A percentile compares a stretch with the other conserved stretches of the same genome.
phyloP scores from a whole-genome alignment of 495 filamentous ascomycete species.

The Penicillium malachiteum region DNA sequence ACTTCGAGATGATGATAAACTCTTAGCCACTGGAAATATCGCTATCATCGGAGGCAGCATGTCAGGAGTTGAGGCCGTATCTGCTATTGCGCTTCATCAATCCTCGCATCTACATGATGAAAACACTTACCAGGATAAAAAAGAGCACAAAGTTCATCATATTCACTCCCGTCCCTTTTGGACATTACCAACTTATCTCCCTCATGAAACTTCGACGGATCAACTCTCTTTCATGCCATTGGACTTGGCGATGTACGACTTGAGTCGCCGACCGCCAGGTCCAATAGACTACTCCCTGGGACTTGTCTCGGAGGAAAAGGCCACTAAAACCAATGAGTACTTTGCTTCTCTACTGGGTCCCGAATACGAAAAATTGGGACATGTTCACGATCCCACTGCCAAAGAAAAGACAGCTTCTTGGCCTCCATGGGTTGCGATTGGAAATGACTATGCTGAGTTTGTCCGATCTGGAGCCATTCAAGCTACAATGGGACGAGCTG shows the following conservation, averaged over 20 bases:
- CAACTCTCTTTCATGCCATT: constrained; percentile 64
- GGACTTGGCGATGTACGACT: constrained; percentile 75
- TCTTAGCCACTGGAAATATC: constrained; percentile 53
- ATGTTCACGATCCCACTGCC: constrained; percentile 2
- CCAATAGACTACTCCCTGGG: constrained; percentile 59
- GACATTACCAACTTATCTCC: constrained; percentile 66
- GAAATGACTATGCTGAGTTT: constrained; percentile 69
- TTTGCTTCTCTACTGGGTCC: constrained; percentile 58
- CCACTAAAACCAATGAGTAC: constrained; percentile 50
- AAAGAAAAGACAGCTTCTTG: constrained; percentile 27
- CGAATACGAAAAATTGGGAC: constrained; percentile 51
- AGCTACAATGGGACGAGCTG: constrained; percentile 33
- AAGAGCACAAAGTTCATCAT: constrained; percentile 59
- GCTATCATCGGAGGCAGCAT: constrained; percentile 81
- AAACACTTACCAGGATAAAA: not conserved
- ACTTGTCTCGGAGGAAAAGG: constrained; percentile 54
- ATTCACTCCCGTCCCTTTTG: constrained; percentile 69
- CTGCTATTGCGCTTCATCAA: constrained; percentile 66
- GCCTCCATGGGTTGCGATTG: constrained; percentile 66
- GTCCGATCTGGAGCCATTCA: constrained; percentile 64
- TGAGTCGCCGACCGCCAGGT: constrained; percentile 55
- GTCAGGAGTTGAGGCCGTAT: constrained; percentile 76
- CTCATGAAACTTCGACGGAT: constrained; percentile 28
- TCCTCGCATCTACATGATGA: constrained; percentile 48
- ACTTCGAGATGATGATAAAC: constrained; percentile 3